A percentile compares a stretch with the other conserved stretches of the same genome.
Conservation (phyloP, 345 rosid species). For the Adansonia digitata region DNA sequence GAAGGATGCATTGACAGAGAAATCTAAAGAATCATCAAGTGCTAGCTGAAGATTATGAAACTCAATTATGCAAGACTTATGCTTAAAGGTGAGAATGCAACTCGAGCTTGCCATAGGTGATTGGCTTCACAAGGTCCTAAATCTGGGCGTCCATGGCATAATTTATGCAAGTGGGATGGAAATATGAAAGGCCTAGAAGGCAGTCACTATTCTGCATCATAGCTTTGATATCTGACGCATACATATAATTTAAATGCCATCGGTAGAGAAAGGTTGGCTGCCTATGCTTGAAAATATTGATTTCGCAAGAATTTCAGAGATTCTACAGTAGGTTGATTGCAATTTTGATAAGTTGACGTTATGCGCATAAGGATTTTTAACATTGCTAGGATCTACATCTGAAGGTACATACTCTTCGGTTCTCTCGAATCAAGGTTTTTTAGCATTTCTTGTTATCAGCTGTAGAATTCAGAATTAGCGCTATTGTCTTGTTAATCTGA, state of each 20-base stretch:
- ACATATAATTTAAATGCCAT: not conserved
- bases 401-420: not conserved
- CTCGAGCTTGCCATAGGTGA: not conserved
- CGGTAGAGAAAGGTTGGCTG: not conserved
- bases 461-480: not conserved
- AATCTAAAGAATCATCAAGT: conserved; percentile 49
- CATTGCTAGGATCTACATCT: not conserved
- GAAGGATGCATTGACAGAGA: conserved; percentile 42
- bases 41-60: conserved; percentile 32
- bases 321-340: not conserved
- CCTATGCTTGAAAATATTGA: not conserved
- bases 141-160: not conserved
- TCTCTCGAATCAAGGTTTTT: not conserved
- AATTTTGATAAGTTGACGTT: not conserved
- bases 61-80: not conserved
- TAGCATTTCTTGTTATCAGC: not conserved
- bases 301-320: not conserved
- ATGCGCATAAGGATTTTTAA: not conserved
- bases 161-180: not conserved
- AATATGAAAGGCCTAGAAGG: not conserved
- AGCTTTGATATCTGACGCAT: not conserved
- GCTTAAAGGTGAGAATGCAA: not conserved
- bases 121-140: not conserved
- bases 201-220: not conserved
- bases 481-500: not conserved